These are phyloP conservation scores for Tulasnella sp. DNA, from an alignment of 768 basidiomycete species.

Conservation along the genomic window DNA sequence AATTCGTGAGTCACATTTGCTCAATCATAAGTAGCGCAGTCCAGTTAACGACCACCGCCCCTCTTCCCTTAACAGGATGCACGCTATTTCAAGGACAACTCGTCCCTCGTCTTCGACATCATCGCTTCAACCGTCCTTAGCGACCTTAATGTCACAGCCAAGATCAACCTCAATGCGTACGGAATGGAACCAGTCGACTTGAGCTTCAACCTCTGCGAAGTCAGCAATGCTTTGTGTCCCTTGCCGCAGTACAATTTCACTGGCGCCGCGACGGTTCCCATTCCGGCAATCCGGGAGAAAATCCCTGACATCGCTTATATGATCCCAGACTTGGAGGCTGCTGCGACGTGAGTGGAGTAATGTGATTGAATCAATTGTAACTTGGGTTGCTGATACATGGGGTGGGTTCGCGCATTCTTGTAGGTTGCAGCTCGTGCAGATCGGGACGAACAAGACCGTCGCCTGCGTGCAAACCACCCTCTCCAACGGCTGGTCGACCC, in stretches of 20 bases:
- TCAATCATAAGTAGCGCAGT: neutral
- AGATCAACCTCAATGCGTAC: conserved; percentile 81
- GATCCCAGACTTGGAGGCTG: conserved; percentile 87
- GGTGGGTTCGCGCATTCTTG: conserved; percentile 46
- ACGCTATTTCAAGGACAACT: conserved; percentile 62
- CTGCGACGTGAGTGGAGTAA: neutral
- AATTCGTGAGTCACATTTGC: neutral
- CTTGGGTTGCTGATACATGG: neutral
- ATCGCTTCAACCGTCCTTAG: conserved; percentile 35
- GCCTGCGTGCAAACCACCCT: conserved; percentile 91
- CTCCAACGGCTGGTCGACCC: conserved; percentile 84
- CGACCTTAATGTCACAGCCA: conserved; percentile 76
- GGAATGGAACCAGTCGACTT: conserved; percentile 71
- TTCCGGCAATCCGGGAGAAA: conserved; percentile 57
- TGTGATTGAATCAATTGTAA: too few relatives aligned
- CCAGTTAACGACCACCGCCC: neutral
- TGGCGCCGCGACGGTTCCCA: conserved; percentile 44
- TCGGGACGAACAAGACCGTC: conserved; percentile 64
- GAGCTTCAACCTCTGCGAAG: conserved; percentile 80
- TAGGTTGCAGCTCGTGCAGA: conserved; percentile 68
- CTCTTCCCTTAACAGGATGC: conserved; percentile 57
- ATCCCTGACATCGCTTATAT: conserved; percentile 79
- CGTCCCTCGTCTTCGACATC: conserved; percentile 81
- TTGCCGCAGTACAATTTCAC: conserved; percentile 47
- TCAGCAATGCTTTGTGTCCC: conserved; percentile 78